These are phyloP conservation scores for apple (Malus domestica) DNA, from an alignment of 306 rosid genomes.

Conservation along the genomic window DNA sequence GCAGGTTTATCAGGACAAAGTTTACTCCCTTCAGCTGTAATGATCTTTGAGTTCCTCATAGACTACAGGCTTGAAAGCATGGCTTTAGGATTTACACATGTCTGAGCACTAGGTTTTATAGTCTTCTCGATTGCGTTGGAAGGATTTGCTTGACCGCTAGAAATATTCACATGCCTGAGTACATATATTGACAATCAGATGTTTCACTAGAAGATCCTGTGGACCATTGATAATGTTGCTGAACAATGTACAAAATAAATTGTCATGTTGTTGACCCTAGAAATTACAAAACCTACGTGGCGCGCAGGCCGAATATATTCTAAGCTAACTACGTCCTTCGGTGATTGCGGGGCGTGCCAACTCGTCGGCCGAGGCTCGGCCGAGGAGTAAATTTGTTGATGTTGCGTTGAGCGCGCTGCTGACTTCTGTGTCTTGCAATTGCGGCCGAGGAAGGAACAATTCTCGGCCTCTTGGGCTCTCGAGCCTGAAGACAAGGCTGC, in stretches of 20 bases:
- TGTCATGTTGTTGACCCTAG: no score
- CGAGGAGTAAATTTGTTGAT: no score
- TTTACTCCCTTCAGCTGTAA: conserved; percentile 41
- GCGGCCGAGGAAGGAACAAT: no score
- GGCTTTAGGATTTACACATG: conserved; percentile 27
- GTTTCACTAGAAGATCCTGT: conserved; percentile 5
- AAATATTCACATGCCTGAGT: conserved; percentile 4
- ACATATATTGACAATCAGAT: conserved; percentile 7
- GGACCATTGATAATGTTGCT: neutral
- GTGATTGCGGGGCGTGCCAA: no score
- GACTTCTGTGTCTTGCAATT: no score
- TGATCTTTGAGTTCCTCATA: conserved; percentile 28
- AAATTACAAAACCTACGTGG: no score
- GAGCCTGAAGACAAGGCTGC: no score
- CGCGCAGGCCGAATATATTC: no score
- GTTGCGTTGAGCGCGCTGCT: no score
- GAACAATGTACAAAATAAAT: neutral
- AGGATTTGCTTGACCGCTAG: conserved; percentile 43
- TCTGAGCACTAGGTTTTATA: conserved; percentile 24
- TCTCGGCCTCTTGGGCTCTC: no score
- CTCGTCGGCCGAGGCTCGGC: no score
- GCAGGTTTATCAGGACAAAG: conserved; percentile 30
- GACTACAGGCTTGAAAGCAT: conserved; percentile 30
- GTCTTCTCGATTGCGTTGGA: conserved; percentile 36
- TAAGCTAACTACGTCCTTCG: no score